phyloP scores from a whole-genome alignment of 2,329 filamentous ascomycete genomes.

The Cryphonectria japonica region DNA sequence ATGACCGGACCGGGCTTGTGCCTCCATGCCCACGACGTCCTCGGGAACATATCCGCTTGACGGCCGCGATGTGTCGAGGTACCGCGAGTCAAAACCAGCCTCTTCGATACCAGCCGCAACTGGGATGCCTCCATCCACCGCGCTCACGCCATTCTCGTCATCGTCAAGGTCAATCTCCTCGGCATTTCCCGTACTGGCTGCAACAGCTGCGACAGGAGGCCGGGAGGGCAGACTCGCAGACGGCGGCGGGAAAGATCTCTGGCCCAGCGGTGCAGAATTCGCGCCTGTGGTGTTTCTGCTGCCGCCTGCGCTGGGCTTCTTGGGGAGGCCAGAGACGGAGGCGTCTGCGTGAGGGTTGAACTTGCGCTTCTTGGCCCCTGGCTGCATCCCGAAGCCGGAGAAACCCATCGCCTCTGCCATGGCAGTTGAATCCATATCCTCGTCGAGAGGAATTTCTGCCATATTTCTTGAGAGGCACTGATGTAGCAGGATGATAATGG shows the following conservation, averaged over 20 bases:
- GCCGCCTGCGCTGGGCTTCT: conserved; percentile 32
- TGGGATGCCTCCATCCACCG: background rate
- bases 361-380: conserved; percentile 67
- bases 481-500: background rate
- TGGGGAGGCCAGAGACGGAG: conserved; percentile 43
- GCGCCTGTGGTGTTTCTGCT: conserved; percentile 37
- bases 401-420: conserved; percentile 76
- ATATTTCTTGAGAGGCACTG: conserved; percentile 4
- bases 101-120: background rate
- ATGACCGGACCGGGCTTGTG: conserved; percentile 33
- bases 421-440: conserved; percentile 47
- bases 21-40: conserved; percentile 23
- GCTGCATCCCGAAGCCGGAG: conserved; percentile 66
- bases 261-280: conserved; percentile 45
- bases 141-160: conserved; percentile 33
- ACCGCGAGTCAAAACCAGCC: conserved; percentile 35
- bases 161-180: conserved; percentile 52
- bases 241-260: conserved; percentile 35
- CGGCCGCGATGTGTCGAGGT: conserved; percentile 40
- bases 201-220: conserved; percentile 4
- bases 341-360: conserved; percentile 62
- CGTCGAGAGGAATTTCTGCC: conserved; percentile 27
- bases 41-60: conserved; percentile 30
- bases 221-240: conserved; percentile 31
- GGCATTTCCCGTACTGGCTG: conserved; percentile 37